Conservation (phyloP, 139 green algal species). For the Desmodesmus armatus region DNA sequence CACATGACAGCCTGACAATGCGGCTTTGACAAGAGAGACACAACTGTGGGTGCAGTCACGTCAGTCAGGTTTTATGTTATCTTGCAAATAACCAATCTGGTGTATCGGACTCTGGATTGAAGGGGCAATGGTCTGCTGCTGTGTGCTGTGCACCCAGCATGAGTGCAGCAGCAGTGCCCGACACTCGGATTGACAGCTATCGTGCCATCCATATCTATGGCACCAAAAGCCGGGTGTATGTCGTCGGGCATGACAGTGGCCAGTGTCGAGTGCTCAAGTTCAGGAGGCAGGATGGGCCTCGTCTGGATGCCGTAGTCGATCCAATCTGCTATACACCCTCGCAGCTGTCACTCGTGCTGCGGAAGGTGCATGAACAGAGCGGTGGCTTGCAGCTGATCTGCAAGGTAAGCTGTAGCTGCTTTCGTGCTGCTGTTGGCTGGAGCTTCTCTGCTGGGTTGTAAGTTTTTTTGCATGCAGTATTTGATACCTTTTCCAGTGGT, state of each 20-base stretch:
- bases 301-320: conserved; percentile 70
- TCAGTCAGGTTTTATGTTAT: too few species aligned
- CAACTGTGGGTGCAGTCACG: too few species aligned
- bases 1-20: too few species aligned
- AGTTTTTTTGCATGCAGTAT: too few species aligned
- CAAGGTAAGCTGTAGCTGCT: conserved; percentile 43
- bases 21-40: too few species aligned
- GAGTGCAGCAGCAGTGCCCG: conserved; percentile 15
- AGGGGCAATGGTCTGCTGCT: too few species aligned
- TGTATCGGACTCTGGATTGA: too few species aligned
- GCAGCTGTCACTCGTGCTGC: conserved; percentile 65
- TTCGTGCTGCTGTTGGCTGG: neutral
- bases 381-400: conserved; percentile 70
- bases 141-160: neutral
- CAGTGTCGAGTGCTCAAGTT: conserved; percentile 67
- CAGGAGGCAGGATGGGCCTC: conserved; percentile 48
- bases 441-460: neutral
- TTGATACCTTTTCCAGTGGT: too few species aligned
- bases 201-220: conserved; percentile 63
- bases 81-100: too few species aligned
- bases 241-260: conserved; percentile 68
- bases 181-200: conserved; percentile 29
- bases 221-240: conserved; percentile 59
- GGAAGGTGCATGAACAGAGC: conserved; percentile 64
- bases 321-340: conserved; percentile 62